These are phyloP conservation scores for Hemileia vastatrix DNA, from an alignment of 1,284 basidiomycete species.

Conservation along the genomic window DNA sequence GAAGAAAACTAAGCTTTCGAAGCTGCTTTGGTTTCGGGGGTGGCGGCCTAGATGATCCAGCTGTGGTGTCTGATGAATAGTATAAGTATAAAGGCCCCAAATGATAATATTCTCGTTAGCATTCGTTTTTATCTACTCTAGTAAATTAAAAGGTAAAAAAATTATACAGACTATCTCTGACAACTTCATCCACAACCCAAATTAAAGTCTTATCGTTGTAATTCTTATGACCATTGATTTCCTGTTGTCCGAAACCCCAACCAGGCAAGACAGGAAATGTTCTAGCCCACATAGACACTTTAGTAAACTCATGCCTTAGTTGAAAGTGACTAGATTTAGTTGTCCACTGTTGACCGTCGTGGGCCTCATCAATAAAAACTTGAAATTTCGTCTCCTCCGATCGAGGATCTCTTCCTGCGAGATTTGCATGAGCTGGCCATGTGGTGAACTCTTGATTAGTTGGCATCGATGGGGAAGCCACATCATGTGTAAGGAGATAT, in stretches of 20 bases:
- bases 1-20: constrained; percentile 79
- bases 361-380: constrained; percentile 60
- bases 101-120: not conserved
- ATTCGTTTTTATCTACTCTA: not conserved
- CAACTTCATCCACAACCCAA: constrained; percentile 81
- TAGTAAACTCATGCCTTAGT: constrained; percentile 76
- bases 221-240: constrained; percentile 97
- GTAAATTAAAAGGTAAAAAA: not conserved
- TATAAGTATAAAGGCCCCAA: not conserved
- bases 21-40: constrained; percentile 54
- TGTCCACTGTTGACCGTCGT: constrained; percentile 71
- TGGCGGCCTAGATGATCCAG: constrained; percentile 9
- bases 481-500: constrained; percentile 84
- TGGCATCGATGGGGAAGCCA: constrained; percentile 90
- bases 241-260: constrained; percentile 95
- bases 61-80: constrained; percentile 9
- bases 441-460: constrained; percentile 99
- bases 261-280: constrained; percentile 66
- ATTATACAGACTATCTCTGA: constrained; percentile 49
- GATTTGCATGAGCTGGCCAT: constrained; percentile 60
- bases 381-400: constrained; percentile 72
- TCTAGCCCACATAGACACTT: constrained; percentile 90
- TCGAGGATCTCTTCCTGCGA: constrained; percentile 46
- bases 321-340: constrained; percentile 84
- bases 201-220: constrained; percentile 66